phyloP scores from a whole-genome alignment of 2,329 filamentous ascomycete species.

The Setomelanomma holmii region DNA sequence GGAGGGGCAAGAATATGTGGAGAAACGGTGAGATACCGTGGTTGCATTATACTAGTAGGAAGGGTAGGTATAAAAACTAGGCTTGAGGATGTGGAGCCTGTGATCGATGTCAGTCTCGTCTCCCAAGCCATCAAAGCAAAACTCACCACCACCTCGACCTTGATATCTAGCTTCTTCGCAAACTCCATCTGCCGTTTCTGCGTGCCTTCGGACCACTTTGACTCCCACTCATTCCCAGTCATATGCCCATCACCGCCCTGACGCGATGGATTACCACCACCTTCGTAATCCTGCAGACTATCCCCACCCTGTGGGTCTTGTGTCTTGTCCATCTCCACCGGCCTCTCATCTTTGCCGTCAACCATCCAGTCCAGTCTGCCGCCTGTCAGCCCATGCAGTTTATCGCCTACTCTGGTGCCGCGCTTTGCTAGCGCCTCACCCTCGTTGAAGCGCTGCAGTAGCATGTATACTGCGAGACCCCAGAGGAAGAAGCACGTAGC shows the following conservation, averaged over 20 bases:
- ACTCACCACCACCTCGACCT: slow-evolving; percentile 2
- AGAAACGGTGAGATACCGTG: no score
- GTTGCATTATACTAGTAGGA: no score
- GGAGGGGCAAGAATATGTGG: no score
- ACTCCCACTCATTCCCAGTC: slow-evolving; percentile 19
- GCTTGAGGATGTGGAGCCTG: no score
- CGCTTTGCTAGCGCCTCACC: slow-evolving; percentile 27
- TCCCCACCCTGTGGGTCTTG: background rate
- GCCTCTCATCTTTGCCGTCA: slow-evolving; percentile 5
- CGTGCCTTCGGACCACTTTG: slow-evolving; percentile 18
- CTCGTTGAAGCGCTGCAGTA: slow-evolving; percentile 43
- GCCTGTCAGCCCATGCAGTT: slow-evolving; percentile 24
- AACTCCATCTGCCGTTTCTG: slow-evolving; percentile 1
- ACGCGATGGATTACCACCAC: slow-evolving; percentile 4
- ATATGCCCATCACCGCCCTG: slow-evolving; percentile 4
- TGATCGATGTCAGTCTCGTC: no score
- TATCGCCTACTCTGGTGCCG: slow-evolving; percentile 26
- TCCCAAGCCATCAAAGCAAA: no score
- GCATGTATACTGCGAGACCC: slow-evolving; percentile 65
- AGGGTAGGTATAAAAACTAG: no score
- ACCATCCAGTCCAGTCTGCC: slow-evolving; percentile 22
- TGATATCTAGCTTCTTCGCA: slow-evolving; percentile 2
- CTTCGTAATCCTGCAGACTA: slow-evolving; percentile 1
- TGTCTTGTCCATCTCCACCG: background rate
- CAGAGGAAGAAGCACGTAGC: slow-evolving; percentile 68